Base-by-base conservation (phyloP, 441 rosid genomes). In the Euphorbia schlechtendalii region DNA sequence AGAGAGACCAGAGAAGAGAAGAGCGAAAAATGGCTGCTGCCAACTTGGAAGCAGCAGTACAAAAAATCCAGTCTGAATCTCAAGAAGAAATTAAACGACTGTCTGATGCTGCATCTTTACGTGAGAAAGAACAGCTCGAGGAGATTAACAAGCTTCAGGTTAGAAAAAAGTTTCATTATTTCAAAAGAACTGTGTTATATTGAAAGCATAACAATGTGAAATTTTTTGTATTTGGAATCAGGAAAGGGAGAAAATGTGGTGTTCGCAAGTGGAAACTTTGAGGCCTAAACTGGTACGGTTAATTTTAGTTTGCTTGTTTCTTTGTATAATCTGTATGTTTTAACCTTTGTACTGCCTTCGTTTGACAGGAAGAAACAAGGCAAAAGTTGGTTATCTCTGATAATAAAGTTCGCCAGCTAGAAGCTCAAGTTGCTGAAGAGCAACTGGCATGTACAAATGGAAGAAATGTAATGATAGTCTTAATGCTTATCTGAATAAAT, bases 131-230 rank as follows among this genome's bases (percentile, higher is more conserved):
- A 69, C 90, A 83, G 67, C 88, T 83, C 71, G 89, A 87, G 78
- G 82, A 86, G 61, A 85, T 94, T 67, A 85, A 77, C 74, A 94
- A 85, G 81, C 87, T 91, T 76, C 91, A 89, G 90, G 99, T 89
- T 24, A 64, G 76, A 63, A 67, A 55, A 61, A 8, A 3, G 72
- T 67, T 73, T 64, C 6, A 25, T 63, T 34, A 58, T 72, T 56
- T 32, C 34, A 25, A 52, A 41, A 48, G 48, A 67, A 65, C 67
- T 11, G 5, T 46, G 24, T 54, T 61, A 40, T 73, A 67, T 65
- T 32, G 13, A 61, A 8, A 56, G 12, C 61, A 65, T 56, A 46
- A 65, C 66, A 73, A 62, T 59, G 64, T 67, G 40, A 54, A 76
- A 65, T 72, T 61, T 61, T 32, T 34, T 70, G 72, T 59, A n/a